Base-by-base conservation (phyloP, 495 filamentous ascomycete species). In the Lophiostoma macrostomum region DNA sequence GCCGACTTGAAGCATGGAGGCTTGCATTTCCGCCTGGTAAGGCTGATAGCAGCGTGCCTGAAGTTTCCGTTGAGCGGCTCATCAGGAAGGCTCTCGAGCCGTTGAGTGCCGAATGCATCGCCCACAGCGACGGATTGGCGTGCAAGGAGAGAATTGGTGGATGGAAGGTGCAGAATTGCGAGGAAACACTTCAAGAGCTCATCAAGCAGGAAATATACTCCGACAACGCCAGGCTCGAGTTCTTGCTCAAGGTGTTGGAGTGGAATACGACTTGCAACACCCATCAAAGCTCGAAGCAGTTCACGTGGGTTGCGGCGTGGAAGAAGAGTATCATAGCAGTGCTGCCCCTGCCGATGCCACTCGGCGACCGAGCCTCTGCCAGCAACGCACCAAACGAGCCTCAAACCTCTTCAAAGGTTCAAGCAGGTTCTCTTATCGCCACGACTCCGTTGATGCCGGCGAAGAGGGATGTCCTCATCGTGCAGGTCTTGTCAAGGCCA, bases 151-250 rank as follows among this genome's bases (percentile, higher is more conserved):
- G 32, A 4, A 49, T 49, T 38, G 45, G 45, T 5, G 45, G 45
- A 3, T 31, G 37, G 19, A 49, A 49, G 45, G 45, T 49, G 5
- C 45, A 49, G 12, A 49, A 49, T 37, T 49, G 45, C 20, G 19
- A 7, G 19, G 37, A 18, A 38, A 49, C 45, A 20, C 5, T 49
- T 49, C 5, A 37, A n/a, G 45, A 37, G 30, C 4, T 49, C 45
- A 23, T 49, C 32, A 35, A 49, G 25, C 45, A 7, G 19, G 45
- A 49, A 36, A 23, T 36, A 4, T 49, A 49, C 19, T 36, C 20
- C 4, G 29, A 35, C 45, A 20, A 49, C 30, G 19, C 45, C 45
- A 10, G 24, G 5, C 45, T 49, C 20, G 30, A 49, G 29, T 7
- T 19, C 10, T 36, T 36, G 4, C 45, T 49, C 29, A 49, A 37